phyloP scores from a whole-genome alignment of 179 eudicot species.

The Silene noctiflora region DNA sequence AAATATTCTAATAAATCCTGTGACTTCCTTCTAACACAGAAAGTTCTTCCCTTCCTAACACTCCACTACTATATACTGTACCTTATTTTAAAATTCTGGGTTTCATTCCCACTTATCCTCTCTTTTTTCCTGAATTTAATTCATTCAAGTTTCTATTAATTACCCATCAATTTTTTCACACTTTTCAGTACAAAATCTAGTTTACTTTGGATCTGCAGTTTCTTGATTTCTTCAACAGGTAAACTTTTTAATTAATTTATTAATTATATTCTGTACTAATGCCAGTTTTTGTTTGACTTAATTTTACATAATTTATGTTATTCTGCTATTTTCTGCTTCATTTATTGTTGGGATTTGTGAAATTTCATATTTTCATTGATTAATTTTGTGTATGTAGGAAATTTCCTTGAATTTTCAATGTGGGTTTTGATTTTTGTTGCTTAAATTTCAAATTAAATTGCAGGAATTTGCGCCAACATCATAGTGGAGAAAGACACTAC shows the following conservation, averaged over 20 bases:
- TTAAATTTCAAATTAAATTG: constrained; percentile 10
- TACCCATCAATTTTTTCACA: background rate
- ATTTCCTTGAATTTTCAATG: constrained; percentile 9
- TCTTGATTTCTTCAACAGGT: constrained; percentile 23
- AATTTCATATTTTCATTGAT: constrained; percentile 15
- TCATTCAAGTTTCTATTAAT: constrained; percentile 14
- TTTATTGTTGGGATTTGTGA: constrained; percentile 22
- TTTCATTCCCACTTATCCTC: constrained; percentile 20
- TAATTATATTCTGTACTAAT: background rate
- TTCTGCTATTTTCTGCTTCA: constrained; percentile 9
- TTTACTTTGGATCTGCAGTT: constrained; percentile 33
- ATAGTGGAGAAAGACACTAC: background rate
- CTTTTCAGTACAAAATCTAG: constrained; percentile 13
- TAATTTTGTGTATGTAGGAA: background rate
- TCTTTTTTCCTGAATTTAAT: constrained; percentile 2
- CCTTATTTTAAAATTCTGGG: constrained; percentile 17
- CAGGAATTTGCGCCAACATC: constrained; percentile 26
- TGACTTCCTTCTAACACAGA: background rate
- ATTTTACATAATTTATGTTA: background rate
- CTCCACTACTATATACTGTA: background rate
- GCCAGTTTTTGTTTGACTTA: background rate
- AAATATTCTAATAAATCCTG: constrained; percentile 2
- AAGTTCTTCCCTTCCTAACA: constrained; percentile 6
- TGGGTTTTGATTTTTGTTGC: constrained; percentile 12
- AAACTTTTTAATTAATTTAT: background rate